Base-by-base conservation (phyloP, 352 stramenopile genomes). In the Pythium phragmiticola region DNA sequence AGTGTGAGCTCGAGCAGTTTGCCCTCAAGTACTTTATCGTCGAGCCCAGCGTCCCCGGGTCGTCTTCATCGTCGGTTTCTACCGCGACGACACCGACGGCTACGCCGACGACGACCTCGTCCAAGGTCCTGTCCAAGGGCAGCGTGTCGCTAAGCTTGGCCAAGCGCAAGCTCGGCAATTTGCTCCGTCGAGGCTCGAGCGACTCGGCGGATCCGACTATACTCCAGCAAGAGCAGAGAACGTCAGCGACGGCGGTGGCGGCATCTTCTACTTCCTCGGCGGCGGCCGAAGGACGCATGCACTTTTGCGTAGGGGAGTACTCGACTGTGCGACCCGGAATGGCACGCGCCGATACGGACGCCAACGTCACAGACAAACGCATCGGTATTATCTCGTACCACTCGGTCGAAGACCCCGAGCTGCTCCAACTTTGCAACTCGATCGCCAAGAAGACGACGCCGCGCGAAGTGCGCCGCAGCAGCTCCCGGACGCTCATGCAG, bases 351-450 rank as follows among this genome's bases (percentile, higher is more conserved):
- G 17, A 57, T 21, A 7, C 45, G 17, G 17, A 16, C 30, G 55
- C 33, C 34, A 17, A 73, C 65, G 46, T 59, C 63, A 9, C 46
- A 13, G 62, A 64, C 16, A 65, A 80, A 13, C 81, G 81, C 3
- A 65, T 90, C 13, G 81, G 81, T 5, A 86, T 90, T 69, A 81
- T 90, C 57, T 80, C 78, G 63, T 75, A 77, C 28, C 79, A 90
- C 53, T 90, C 81, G n/a, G 68, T 90, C 21, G 78, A 85, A 43
- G 81, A 90, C 64, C 77, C 78, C 2, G 72, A 80, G 0, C 69
- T 90, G 21, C 78, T 78, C 30, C 66, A 78, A 19, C 82, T 82
- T 39, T 90, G 81, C 57, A 80, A 82, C 48, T 80, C 81, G 7
- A 80, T 90, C 23, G 70, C 81, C 9, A 47, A 53, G 21, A 55